These are phyloP conservation scores for carrot (Daucus carota) DNA, from an alignment of 129 eudicot species.

Conservation along the genomic window DNA sequence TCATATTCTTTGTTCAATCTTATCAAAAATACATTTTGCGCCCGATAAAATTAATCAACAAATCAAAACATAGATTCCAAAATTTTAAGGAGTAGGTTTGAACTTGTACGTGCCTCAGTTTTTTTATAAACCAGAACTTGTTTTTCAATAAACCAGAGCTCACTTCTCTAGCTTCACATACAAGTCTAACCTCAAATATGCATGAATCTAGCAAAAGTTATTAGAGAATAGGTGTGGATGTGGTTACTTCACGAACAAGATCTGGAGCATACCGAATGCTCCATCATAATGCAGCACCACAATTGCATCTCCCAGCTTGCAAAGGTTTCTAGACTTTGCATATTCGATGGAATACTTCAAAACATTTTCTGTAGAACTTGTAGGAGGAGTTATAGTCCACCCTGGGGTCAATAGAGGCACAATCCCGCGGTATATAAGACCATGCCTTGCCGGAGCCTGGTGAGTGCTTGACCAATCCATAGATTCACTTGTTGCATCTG, in stretches of 20 bases:
- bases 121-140: no score
- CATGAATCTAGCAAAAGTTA: not conserved
- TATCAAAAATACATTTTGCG: no score
- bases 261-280: slow-evolving; percentile 34
- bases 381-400: slow-evolving; percentile 44
- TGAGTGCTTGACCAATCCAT: slow-evolving; percentile 49
- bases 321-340: slow-evolving; percentile 43
- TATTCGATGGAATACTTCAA: slow-evolving; percentile 44
- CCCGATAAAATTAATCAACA: no score
- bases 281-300: slow-evolving; percentile 54
- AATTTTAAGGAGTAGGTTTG: no score
- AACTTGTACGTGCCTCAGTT: no score
- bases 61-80: no score
- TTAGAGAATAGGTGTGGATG: not conserved
- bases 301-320: slow-evolving; percentile 52
- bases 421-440: slow-evolving; percentile 55
- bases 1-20: no score
- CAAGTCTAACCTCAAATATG: not conserved
- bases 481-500: slow-evolving; percentile 42
- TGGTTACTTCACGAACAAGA: slow-evolving; percentile 26
- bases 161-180: no score
- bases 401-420: slow-evolving; percentile 55
- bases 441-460: slow-evolving; percentile 59
- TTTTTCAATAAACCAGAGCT: no score
- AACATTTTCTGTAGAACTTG: slow-evolving; percentile 47